phyloP scores from a whole-genome alignment of 2,329 filamentous ascomycete species.

The Geosmithia flava region DNA sequence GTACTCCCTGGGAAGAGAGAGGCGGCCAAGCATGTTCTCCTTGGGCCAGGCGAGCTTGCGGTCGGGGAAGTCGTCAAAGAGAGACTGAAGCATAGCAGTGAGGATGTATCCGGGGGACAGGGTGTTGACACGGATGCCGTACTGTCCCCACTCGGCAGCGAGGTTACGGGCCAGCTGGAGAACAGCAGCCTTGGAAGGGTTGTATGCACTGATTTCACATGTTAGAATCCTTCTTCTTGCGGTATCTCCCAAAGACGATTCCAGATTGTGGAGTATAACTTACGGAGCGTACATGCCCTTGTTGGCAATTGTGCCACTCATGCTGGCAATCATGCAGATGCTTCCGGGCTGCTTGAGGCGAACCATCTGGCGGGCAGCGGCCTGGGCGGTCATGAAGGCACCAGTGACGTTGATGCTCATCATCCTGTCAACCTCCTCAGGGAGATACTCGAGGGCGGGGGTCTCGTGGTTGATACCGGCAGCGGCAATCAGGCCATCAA shows the following conservation, averaged over 20 bases:
- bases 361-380: constrained; percentile 68
- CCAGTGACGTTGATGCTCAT: constrained; percentile 82
- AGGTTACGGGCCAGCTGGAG: constrained; percentile 60
- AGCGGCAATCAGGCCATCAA: constrained; percentile 67
- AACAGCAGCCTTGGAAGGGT: constrained; percentile 64
- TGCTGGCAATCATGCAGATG: constrained; percentile 57
- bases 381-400: constrained; percentile 74
- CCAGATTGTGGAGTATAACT: constrained; percentile 13
- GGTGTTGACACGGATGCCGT: constrained; percentile 70
- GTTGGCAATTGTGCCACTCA: constrained; percentile 58
- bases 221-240: not conserved
- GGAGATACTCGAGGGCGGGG: constrained; percentile 67
- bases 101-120: constrained; percentile 55
- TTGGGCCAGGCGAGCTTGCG: constrained; percentile 57
- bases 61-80: constrained; percentile 68
- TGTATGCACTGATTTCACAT: constrained; percentile 48
- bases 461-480: constrained; percentile 73
- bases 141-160: constrained; percentile 58
- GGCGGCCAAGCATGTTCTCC: constrained; percentile 71
- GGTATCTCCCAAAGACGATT: not conserved
- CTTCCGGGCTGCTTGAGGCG: constrained; percentile 44
- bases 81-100: constrained; percentile 70
- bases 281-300: constrained; percentile 47
- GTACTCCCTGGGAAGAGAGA: constrained; percentile 58
- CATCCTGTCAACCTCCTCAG: constrained; percentile 65